Percentiles rank a stretch among this genome's conserved stretches.
phyloP scores from a whole-genome alignment of 345 rosid species.

The Salix dunnii region DNA sequence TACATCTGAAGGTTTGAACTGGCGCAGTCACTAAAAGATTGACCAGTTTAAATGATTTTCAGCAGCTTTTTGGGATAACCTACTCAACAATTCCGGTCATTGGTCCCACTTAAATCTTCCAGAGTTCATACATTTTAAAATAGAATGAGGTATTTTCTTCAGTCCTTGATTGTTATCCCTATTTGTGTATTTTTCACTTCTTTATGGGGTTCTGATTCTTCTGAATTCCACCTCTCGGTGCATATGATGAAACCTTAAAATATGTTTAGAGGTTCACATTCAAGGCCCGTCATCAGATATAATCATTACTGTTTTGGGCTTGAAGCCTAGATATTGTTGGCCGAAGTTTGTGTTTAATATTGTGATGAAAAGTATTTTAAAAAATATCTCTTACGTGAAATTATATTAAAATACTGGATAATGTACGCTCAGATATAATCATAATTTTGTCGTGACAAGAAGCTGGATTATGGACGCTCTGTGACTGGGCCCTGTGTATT shows the following conservation, averaged over 20 bases:
- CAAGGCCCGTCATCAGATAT: neutral
- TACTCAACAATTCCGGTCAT: neutral
- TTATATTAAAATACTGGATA: no score
- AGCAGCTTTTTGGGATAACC: conserved; percentile 1
- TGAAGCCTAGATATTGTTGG: neutral
- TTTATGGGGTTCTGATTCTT: neutral
- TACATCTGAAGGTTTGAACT: neutral
- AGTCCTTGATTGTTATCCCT: neutral
- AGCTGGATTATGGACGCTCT: neutral
- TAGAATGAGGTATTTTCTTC: conserved; percentile 9
- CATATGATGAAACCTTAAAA: neutral
- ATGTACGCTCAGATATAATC: no score
- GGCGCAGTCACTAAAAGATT: neutral
- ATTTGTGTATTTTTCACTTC: neutral
- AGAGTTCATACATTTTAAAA: neutral
- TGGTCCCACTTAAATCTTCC: neutral
- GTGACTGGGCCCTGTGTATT: neutral
- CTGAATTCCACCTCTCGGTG: neutral
- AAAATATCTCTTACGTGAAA: no score
- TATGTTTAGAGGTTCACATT: neutral
- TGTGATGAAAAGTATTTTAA: no score
- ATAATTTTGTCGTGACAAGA: neutral
- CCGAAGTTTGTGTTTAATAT: no score
- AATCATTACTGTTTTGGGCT: neutral
- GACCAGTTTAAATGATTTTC: neutral